Base-by-base conservation (phyloP, 495 filamentous ascomycete species). In the Thermothielavioides terrestris region DNA sequence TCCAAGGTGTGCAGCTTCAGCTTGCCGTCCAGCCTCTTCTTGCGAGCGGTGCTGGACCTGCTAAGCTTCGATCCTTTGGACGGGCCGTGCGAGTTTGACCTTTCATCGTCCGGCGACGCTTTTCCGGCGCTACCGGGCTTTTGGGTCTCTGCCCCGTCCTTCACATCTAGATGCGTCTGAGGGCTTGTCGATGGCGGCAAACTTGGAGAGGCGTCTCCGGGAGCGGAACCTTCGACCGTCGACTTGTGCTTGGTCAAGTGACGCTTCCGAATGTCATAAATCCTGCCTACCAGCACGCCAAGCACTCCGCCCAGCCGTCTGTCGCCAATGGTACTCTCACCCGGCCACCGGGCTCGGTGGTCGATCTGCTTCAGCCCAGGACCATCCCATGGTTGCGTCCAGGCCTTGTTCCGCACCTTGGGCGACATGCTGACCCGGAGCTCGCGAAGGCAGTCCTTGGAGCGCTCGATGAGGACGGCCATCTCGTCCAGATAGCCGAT, bases 401-500 rank as follows among this genome's bases (percentile, higher is more conserved):
- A 89, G 17, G 77, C 68, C 20, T 70, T 63, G 42, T 66, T 54
- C 20, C 70, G 62, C 3, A 79, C 81, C 49, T 81, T 81, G 6
- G 67, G 57, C 12, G 87, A 80, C 44, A 96, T 82, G 5, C 90
- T 88, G 4, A 95, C 77, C 28, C 88, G 77, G 27, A 97, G 69
- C 67, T 95, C 89, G 28, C 76, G 74, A 17, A 97, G 69, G 15
- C 71, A 69, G 52, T 75, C 70, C 50, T 77, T 77, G 17, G 87
- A 94, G 15, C 82, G 77, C 42, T 82, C 83, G 50, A 97, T 83
- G 2, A 95, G 76, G 40, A 85, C 72, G 30, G 83, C 86, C 75
- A 95, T 83, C 67, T 97, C 91, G 57, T 95, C 88, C 31, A 95
- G 65, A 68, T 97, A 95, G 17, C 81, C 77, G 6, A 86, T 70